phyloP scores from a whole-genome alignment of 768 basidiomycete species.

The Pleurotus eryngii region DNA sequence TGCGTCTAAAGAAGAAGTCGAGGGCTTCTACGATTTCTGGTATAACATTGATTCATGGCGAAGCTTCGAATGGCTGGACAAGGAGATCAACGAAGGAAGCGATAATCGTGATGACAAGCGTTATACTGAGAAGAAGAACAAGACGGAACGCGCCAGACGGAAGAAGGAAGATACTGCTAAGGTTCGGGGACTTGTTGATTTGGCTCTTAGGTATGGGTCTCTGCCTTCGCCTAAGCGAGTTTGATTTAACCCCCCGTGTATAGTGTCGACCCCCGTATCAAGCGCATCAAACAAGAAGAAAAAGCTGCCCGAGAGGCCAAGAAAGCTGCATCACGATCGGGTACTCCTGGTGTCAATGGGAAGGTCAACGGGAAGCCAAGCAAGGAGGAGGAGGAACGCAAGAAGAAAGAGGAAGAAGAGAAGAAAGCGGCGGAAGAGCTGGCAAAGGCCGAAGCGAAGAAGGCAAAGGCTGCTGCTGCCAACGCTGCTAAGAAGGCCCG shows the following conservation, averaged over 20 bases:
- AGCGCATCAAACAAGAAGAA: constrained; percentile 93
- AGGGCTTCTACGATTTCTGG: constrained; percentile 98
- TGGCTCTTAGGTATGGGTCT: constrained; percentile 52
- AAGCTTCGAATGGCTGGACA: constrained; percentile 96
- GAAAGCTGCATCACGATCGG: constrained; percentile 42
- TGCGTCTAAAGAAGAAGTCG: constrained; percentile 77
- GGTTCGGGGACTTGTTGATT: constrained; percentile 82
- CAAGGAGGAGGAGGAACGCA: constrained; percentile 73
- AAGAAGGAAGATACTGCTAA: constrained; percentile 98
- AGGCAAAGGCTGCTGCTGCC: constrained; percentile 80
- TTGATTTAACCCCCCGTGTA: not conserved
- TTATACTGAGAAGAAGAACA: constrained; percentile 99
- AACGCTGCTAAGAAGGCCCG: constrained; percentile 91
- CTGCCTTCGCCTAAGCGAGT: not conserved
- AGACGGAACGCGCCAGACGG: constrained; percentile 88
- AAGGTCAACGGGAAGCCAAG: constrained; percentile 43
- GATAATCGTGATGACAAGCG: constrained; percentile 98
- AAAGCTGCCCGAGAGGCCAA: constrained; percentile 93
- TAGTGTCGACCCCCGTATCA: constrained; percentile 89
- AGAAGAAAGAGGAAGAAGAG: constrained; percentile 66
- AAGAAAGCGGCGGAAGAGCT: constrained; percentile 79
- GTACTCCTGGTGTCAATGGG: constrained; percentile 38
- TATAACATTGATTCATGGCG: constrained; percentile 99
- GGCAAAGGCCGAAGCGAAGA: constrained; percentile 85
- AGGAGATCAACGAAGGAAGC: constrained; percentile 97